These are phyloP conservation scores for Nannizzia gypsea DNA, from an alignment of 2,329 filamentous ascomycete species.

Conservation along the genomic window DNA sequence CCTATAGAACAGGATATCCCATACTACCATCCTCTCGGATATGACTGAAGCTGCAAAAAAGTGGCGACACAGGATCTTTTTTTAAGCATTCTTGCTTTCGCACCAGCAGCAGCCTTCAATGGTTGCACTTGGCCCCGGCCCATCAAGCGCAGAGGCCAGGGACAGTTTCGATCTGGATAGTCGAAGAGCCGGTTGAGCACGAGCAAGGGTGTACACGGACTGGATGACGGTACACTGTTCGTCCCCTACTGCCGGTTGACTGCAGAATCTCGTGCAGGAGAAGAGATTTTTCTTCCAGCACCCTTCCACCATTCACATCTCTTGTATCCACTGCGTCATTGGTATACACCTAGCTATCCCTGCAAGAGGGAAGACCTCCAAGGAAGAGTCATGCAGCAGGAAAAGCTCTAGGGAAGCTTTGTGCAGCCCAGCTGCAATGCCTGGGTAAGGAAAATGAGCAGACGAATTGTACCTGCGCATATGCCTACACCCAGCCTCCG, in stretches of 20 bases:
- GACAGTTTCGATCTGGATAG: neutral
- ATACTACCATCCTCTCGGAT: neutral
- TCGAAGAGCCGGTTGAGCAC: neutral
- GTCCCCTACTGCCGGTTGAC: neutral
- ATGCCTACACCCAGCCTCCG: neutral
- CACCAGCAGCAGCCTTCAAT: neutral
- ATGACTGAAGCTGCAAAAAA: neutral
- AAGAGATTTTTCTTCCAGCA: neutral
- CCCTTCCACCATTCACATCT: neutral
- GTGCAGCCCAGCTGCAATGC: neutral
- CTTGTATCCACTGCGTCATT: neutral
- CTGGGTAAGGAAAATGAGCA: neutral
- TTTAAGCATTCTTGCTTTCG: neutral
- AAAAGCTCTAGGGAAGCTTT: neutral
- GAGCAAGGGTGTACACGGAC: neutral
- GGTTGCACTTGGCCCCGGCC: neutral
- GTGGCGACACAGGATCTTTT: neutral
- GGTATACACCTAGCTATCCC: neutral
- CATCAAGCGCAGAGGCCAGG: neutral
- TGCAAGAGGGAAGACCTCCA: neutral
- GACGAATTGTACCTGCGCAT: neutral
- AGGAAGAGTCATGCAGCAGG: neutral
- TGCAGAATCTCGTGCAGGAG: conserved; percentile 1
- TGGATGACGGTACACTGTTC: neutral
- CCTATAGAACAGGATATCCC: neutral